These are phyloP conservation scores for Heritiera fomes DNA, from an alignment of 345 rosid species.

Conservation along the genomic window DNA sequence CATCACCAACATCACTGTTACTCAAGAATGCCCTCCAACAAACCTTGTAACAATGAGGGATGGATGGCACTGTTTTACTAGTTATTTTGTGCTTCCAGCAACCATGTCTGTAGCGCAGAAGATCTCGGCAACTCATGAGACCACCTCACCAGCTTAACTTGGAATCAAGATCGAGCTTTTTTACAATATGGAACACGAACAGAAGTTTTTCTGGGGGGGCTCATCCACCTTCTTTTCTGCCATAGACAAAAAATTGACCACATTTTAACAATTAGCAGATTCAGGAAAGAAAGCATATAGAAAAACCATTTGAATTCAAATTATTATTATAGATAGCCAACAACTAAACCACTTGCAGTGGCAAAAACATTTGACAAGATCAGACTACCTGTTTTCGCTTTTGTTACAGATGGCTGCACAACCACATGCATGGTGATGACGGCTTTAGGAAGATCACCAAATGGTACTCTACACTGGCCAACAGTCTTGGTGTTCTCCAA, in stretches of 20 bases:
- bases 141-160: constrained; percentile 22
- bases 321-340: not conserved
- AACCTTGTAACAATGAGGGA: constrained; percentile 26
- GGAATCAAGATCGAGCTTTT: constrained; percentile 17
- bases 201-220: constrained; percentile 48
- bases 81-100: constrained; percentile 34
- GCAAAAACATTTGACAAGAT: not conserved
- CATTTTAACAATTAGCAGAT: not conserved
- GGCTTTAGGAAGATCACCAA: constrained; percentile 69
- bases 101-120: constrained; percentile 24
- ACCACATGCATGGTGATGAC: constrained; percentile 95
- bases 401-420: constrained; percentile 72
- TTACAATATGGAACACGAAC: constrained; percentile 78
- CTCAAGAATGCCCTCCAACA: constrained; percentile 28
- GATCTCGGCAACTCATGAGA: constrained; percentile 16
- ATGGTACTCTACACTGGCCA: constrained; percentile 78
- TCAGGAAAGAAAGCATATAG: not conserved
- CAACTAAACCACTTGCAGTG: not conserved
- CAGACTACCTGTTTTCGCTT: constrained; percentile 70
- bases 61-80: constrained; percentile 34
- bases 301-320: not conserved
- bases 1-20: constrained; percentile 31
- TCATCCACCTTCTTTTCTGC: constrained; percentile 79
- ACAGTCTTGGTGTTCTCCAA: constrained; percentile 37
- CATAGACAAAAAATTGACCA: constrained; percentile 31